phyloP scores from a whole-genome alignment of 1,284 basidiomycete genomes.

The Xerocomus nothofagi region DNA sequence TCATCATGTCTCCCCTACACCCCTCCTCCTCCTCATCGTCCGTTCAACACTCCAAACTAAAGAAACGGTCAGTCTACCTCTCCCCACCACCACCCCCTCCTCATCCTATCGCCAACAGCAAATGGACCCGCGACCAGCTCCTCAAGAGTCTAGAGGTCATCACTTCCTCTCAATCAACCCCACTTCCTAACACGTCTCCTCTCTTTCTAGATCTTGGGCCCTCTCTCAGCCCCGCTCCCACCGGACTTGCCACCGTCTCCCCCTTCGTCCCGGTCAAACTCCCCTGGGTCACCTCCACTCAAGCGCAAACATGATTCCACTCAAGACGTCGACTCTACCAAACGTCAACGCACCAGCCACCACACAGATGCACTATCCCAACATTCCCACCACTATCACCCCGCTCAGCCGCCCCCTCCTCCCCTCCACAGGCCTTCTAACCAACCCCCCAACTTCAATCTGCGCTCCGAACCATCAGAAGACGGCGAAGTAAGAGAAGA shows the following conservation, averaged over 20 bases:
- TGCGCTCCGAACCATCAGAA: conserved; percentile 53
- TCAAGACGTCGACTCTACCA: conserved; percentile 47
- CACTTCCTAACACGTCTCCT: conserved; percentile 18
- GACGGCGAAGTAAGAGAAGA: conserved; percentile 57
- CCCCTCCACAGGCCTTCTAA: conserved; percentile 32
- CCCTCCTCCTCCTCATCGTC: conserved; percentile 32
- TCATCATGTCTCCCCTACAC: conserved; percentile 33
- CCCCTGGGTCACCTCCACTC: conserved; percentile 47
- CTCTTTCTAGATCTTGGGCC: conserved; percentile 54
- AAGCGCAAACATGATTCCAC: conserved; percentile 62
- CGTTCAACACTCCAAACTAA: conserved; percentile 20
- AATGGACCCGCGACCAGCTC: conserved; percentile 61
- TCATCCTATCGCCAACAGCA: conserved; percentile 41
- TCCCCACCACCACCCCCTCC: conserved; percentile 25
- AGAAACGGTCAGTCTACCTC: conserved; percentile 39
- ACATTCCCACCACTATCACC: conserved; percentile 34
- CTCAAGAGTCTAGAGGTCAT: conserved; percentile 58
- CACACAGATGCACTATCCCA: conserved; percentile 36
- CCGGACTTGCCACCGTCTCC: conserved; percentile 67
- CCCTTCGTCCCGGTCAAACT: conserved; percentile 60
- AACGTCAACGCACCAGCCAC: conserved; percentile 54
- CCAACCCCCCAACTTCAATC: conserved; percentile 29
- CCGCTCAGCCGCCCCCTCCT: conserved; percentile 26
- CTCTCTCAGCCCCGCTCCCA: conserved; percentile 54
- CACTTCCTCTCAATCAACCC: conserved; percentile 1